These are phyloP conservation scores for Solanum sejunctum DNA, from an alignment of 257 asterid genomes.

Conservation along the genomic window DNA sequence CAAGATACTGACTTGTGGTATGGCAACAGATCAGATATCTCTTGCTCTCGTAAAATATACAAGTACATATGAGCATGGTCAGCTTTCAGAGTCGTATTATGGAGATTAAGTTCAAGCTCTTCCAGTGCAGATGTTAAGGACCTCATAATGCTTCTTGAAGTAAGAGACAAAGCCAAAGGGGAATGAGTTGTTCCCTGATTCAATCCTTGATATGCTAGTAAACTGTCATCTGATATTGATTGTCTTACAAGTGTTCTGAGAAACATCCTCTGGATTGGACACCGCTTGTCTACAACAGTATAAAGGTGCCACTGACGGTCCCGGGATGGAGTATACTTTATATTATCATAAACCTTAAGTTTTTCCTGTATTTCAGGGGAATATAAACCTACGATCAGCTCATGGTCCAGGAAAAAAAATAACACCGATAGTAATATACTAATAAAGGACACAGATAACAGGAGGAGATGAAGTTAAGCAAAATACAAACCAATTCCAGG, in stretches of 20 bases:
- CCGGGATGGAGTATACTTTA: slow-evolving; percentile 85
- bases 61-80: slow-evolving; percentile 98
- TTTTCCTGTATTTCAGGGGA: slow-evolving; percentile 56
- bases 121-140: slow-evolving; percentile 86
- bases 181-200: slow-evolving; percentile 43
- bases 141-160: slow-evolving; percentile 89
- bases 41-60: slow-evolving; percentile 76
- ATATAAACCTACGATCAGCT: background rate
- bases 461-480: background rate
- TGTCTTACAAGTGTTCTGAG: slow-evolving; percentile 94
- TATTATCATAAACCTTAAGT: slow-evolving; percentile 64
- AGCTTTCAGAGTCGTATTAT: slow-evolving; percentile 64
- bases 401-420: background rate
- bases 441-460: background rate
- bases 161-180: slow-evolving; percentile 58
- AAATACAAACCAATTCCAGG: slow-evolving; percentile 76
- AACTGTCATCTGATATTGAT: slow-evolving; percentile 71
- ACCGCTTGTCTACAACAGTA: slow-evolving; percentile 70
- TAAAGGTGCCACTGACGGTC: slow-evolving; percentile 99
- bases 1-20: slow-evolving; percentile 51
- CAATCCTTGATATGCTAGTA: slow-evolving; percentile 43
- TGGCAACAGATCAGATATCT: slow-evolving; percentile 72
- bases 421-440: background rate
- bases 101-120: slow-evolving; percentile 93
- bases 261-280: slow-evolving; percentile 65